Conservation (phyloP, 192 early-diverging fungal species). For the Coemansia aciculifera region DNA sequence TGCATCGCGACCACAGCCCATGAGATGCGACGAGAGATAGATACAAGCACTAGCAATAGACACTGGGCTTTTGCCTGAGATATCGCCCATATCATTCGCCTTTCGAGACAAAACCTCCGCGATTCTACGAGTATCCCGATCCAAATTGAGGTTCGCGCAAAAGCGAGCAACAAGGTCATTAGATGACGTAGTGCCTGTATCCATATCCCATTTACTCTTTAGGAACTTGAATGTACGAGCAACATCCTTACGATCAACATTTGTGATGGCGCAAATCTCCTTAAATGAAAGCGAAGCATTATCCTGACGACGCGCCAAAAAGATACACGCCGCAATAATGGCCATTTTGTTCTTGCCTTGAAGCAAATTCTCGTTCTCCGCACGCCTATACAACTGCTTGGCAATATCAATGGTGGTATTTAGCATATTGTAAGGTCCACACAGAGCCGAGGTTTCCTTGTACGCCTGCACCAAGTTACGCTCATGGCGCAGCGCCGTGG, state of each 20-base stretch:
- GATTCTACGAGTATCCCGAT: conserved; percentile 67
- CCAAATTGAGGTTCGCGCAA: conserved; percentile 74
- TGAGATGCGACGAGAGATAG: conserved; percentile 80
- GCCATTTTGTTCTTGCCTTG: conserved; percentile 81
- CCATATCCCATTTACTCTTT: conserved; percentile 58
- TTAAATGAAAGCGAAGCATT: conserved; percentile 86
- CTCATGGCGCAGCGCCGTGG: conserved; percentile 72
- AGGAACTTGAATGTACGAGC: conserved; percentile 68
- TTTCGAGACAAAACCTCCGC: conserved; percentile 69
- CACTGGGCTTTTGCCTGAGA: conserved; percentile 88
- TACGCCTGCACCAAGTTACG: conserved; percentile 79
- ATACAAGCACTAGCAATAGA: conserved; percentile 92
- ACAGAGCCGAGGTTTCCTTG: conserved; percentile 84
- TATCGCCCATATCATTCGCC: conserved; percentile 75
- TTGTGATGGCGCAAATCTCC: conserved; percentile 88
- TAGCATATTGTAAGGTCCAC: conserved; percentile 78
- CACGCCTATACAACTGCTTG: conserved; percentile 89
- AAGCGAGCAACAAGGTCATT: conserved; percentile 81
- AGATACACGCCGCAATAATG: conserved; percentile 91
- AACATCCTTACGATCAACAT: conserved; percentile 93
- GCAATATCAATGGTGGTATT: conserved; percentile 82
- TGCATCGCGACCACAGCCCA: conserved; percentile 63
- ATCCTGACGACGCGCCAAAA: conserved; percentile 87
- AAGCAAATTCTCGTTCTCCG: conserved; percentile 81
- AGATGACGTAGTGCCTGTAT: conserved; percentile 65